Evolutionary conservation across 2,329 filamentous ascomycete genomes (phyloP).

Genomic region (Fusarium poae): DNA sequence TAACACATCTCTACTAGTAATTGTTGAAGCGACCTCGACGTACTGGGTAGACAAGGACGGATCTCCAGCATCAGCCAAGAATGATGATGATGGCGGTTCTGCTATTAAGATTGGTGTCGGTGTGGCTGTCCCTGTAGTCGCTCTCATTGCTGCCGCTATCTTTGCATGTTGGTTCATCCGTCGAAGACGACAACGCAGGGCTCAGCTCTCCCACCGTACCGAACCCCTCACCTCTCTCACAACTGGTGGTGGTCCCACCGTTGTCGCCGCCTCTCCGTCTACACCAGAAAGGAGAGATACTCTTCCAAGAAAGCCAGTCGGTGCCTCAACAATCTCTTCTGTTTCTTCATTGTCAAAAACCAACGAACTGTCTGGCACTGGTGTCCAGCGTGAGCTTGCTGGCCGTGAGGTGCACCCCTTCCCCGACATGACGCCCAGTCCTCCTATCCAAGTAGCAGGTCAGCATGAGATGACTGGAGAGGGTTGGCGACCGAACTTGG

Average conservation of each 20-base stretch:
- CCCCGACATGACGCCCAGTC: conserved; percentile 32
- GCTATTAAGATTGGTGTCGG: conserved; percentile 43
- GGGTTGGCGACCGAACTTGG: conserved; percentile 31
- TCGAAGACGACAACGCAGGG: conserved; percentile 26
- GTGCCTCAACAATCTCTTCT: conserved; percentile 35
- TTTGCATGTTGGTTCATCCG: conserved; percentile 35
- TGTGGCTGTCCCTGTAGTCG: conserved; percentile 34
- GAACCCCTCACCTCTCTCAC: conserved; percentile 33
- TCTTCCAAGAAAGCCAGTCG: conserved; percentile 39
- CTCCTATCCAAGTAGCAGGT: conserved; percentile 38
- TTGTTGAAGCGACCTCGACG: conserved; percentile 45
- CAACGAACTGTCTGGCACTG: conserved; percentile 37
- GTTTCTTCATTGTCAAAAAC: conserved; percentile 39
- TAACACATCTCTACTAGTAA: conserved; percentile 39
- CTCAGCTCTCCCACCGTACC: neutral
- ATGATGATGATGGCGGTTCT: conserved; percentile 15
- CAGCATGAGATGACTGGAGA: conserved; percentile 44
- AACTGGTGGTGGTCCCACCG: conserved; percentile 1
- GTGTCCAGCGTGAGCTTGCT: conserved; percentile 33
- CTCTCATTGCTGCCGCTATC: conserved; percentile 13
- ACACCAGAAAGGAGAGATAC: conserved; percentile 28
- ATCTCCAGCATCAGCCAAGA: conserved; percentile 29
- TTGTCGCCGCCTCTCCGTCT: neutral
- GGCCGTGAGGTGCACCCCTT: conserved; percentile 33
- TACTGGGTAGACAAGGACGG: conserved; percentile 43